These are phyloP conservation scores for Arthrobotrys sphaeroides DNA, from an alignment of 2,329 filamentous ascomycete genomes.

Conservation along the genomic window DNA sequence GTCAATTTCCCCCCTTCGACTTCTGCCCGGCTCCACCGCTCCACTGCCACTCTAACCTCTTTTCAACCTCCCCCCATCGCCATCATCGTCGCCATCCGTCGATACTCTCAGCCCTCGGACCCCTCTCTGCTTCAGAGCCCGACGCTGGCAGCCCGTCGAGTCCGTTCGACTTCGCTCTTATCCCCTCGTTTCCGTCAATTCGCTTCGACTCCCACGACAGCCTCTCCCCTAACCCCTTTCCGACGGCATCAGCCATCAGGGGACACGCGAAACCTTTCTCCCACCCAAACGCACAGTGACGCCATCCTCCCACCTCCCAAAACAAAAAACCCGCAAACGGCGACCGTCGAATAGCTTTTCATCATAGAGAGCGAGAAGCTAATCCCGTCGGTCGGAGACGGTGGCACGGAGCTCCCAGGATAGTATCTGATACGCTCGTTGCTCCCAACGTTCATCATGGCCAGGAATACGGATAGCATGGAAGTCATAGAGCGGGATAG, in stretches of 20 bases:
- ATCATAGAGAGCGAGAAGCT: slow-evolving; percentile 11
- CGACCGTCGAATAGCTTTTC: not conserved
- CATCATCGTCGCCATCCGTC: slow-evolving; percentile 33
- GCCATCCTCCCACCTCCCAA: slow-evolving; percentile 18
- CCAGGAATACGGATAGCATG: slow-evolving; percentile 47
- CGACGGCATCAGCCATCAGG: slow-evolving; percentile 32
- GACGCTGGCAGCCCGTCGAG: slow-evolving; percentile 31
- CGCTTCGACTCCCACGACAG: not conserved
- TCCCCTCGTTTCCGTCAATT: slow-evolving; percentile 40
- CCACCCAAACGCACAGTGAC: slow-evolving; percentile 40
- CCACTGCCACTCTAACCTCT: slow-evolving; percentile 24
- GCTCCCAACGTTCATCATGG: slow-evolving; percentile 33
- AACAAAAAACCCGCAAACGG: slow-evolving; percentile 31
- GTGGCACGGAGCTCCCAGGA: slow-evolving; percentile 22
- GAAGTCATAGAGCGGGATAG: slow-evolving; percentile 71
- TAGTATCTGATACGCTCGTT: slow-evolving; percentile 26
- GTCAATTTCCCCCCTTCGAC: slow-evolving; percentile 44
- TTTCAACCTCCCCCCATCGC: slow-evolving; percentile 36
- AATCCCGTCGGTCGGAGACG: slow-evolving; percentile 10
- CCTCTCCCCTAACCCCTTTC: slow-evolving; percentile 1
- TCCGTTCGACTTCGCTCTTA: not conserved
- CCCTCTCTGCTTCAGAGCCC: slow-evolving; percentile 10
- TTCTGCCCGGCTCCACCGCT: no score
- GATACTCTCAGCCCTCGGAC: slow-evolving; percentile 37
- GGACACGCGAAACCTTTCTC: no score